Percentiles rank a stretch among this genome's conserved stretches.
Conservation (phyloP, 441 rosid genomes). For the Eutrema salsugineum region DNA sequence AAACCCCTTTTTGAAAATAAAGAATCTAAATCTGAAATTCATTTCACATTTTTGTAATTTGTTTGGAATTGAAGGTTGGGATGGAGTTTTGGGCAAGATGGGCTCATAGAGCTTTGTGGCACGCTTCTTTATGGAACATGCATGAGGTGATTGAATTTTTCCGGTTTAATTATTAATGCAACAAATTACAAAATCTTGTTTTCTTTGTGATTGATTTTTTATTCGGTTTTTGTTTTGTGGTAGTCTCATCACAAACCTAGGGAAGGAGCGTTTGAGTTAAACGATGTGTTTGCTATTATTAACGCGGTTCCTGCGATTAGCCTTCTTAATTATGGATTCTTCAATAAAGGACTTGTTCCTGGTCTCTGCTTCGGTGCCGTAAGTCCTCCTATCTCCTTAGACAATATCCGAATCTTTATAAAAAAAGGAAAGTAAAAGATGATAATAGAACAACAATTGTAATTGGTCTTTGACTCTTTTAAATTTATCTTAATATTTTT, state of each 20-base stretch:
- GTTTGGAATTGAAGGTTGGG: constrained; percentile 47
- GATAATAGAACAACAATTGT: background rate
- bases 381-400: constrained; percentile 26
- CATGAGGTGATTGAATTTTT: constrained; percentile 50
- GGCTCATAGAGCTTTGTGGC: constrained; percentile 98
- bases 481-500: background rate
- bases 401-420: background rate
- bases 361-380: constrained; percentile 96
- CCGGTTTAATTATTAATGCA: background rate
- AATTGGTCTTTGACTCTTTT: background rate
- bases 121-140: constrained; percentile 93
- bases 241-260: constrained; percentile 87
- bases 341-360: constrained; percentile 71
- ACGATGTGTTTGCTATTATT: constrained; percentile 78
- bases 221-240: background rate
- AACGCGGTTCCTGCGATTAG: constrained; percentile 84
- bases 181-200: background rate
- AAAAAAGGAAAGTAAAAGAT: background rate
- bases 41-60: background rate
- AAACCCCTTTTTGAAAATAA: too few species aligned
- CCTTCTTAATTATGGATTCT: constrained; percentile 71
- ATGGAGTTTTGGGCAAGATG: constrained; percentile 99
- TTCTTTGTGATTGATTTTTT: background rate
- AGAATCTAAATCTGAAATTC: too few species aligned
- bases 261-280: constrained; percentile 86